phyloP scores from a whole-genome alignment of 805 yeast species.

The Metschnikowia henanensis region DNA sequence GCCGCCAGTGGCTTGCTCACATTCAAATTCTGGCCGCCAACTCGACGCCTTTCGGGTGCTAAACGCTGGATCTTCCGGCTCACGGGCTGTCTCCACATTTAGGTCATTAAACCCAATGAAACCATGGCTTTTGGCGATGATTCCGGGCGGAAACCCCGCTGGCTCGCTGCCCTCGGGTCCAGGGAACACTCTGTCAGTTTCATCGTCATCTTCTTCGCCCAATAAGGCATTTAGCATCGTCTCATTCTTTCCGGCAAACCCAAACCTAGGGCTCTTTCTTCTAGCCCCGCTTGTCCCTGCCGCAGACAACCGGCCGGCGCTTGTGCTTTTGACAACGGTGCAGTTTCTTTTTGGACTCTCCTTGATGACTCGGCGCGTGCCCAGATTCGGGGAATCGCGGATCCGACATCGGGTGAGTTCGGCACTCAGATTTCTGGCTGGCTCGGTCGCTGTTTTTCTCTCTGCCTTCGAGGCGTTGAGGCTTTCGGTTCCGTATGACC shows the following conservation, averaged over 20 bases:
- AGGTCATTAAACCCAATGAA: not conserved
- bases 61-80: too few species aligned
- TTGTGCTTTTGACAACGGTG: constrained; percentile 50
- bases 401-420: constrained; percentile 10
- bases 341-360: constrained; percentile 53
- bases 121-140: constrained; percentile 3
- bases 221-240: not conserved
- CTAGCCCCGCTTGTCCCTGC: constrained; percentile 81
- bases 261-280: constrained; percentile 56
- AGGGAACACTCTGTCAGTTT: not conserved
- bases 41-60: too few species aligned
- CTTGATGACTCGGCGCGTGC: constrained; percentile 14
- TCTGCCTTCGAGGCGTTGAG: constrained; percentile 59
- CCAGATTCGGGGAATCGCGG: constrained; percentile 14
- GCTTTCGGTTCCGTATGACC: constrained; percentile 50
- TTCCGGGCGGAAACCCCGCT: constrained; percentile 1
- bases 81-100: too few species aligned
- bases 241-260: constrained; percentile 31
- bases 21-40: too few species aligned
- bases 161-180: not conserved
- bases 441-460: constrained; percentile 45
- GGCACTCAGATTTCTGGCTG: constrained; percentile 11
- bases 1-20: too few species aligned
- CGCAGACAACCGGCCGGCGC: constrained; percentile 57
- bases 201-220: constrained; percentile 2